Conservation (phyloP, 768 basidiomycete genomes). For the Mrakia blollopis region DNA sequence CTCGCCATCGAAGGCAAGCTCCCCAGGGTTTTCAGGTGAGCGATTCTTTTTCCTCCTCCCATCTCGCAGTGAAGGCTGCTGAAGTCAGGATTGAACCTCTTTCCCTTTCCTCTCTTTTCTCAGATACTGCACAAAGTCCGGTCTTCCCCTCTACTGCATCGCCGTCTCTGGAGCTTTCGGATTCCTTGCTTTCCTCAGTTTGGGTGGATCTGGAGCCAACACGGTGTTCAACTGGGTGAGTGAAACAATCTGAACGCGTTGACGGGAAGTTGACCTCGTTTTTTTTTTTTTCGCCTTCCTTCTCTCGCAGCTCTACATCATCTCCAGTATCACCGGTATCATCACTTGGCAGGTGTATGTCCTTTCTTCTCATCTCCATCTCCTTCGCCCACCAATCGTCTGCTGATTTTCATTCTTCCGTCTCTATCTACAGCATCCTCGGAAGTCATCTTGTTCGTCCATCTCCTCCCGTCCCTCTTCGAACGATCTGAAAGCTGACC, state of each 20-base stretch:
- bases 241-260: constrained; percentile 34
- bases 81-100: neutral
- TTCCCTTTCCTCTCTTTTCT: neutral
- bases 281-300: neutral
- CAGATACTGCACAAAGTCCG: neutral
- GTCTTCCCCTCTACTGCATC: constrained; percentile 38
- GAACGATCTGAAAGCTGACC: neutral
- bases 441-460: neutral
- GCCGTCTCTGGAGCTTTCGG: constrained; percentile 34
- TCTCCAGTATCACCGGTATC: constrained; percentile 43
- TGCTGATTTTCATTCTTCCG: neutral
- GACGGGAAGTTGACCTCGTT: neutral
- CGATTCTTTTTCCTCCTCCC: no score
- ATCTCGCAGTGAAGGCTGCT: no score
- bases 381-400: neutral
- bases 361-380: neutral
- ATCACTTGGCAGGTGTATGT: constrained; percentile 41
- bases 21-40: constrained; percentile 39
- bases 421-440: neutral
- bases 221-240: constrained; percentile 33
- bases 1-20: constrained; percentile 41
- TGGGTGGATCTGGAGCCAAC: constrained; percentile 25
- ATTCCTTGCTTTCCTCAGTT: constrained; percentile 34
- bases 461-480: neutral
- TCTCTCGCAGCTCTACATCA: constrained; percentile 38